A percentile compares a stretch with the other conserved stretches of the same genome.
phyloP scores from a whole-genome alignment of 2,329 filamentous ascomycete species.

The Aureobasidium melanogenum region DNA sequence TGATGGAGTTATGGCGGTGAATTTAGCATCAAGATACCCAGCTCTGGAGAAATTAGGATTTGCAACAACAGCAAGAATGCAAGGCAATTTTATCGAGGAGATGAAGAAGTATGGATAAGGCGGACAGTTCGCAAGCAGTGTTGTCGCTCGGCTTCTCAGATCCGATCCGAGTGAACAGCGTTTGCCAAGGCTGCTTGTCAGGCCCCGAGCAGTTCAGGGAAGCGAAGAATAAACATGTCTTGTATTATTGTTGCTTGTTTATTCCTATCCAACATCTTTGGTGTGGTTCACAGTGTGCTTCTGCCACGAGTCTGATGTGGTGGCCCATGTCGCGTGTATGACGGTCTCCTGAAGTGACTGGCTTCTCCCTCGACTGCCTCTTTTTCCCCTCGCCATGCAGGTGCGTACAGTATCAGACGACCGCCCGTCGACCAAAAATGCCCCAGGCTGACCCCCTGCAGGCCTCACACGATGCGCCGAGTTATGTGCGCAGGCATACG shows the following conservation, averaged over 20 bases:
- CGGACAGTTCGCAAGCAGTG: neutral
- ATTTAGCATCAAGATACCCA: constrained; percentile 11
- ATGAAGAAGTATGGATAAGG: neutral
- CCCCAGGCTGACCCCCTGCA: neutral
- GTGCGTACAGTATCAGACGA: constrained; percentile 2
- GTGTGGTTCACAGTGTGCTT: neutral
- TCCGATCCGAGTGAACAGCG: neutral
- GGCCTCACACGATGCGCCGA: constrained; percentile 31
- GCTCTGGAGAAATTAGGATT: neutral
- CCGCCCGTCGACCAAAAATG: neutral
- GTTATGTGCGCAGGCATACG: constrained; percentile 42
- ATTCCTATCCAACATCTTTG: neutral
- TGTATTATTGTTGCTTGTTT: neutral
- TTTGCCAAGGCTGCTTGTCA: neutral
- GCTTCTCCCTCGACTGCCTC: constrained; percentile 5
- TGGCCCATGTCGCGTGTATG: constrained; percentile 6
- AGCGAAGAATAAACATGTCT: constrained; percentile 9
- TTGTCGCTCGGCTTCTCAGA: neutral
- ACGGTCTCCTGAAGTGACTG: constrained; percentile 6
- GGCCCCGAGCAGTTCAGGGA: constrained; percentile 1
- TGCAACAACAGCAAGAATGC: neutral
- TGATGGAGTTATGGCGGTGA: neutral
- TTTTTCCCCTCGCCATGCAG: constrained; percentile 12
- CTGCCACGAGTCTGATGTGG: neutral
- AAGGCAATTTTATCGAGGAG: neutral